Percentiles rank a stretch among this genome's conserved stretches.
Evolutionary conservation across 371 early-diverging fungal species (phyloP).

Genomic region (Mucor racemosus): DNA sequence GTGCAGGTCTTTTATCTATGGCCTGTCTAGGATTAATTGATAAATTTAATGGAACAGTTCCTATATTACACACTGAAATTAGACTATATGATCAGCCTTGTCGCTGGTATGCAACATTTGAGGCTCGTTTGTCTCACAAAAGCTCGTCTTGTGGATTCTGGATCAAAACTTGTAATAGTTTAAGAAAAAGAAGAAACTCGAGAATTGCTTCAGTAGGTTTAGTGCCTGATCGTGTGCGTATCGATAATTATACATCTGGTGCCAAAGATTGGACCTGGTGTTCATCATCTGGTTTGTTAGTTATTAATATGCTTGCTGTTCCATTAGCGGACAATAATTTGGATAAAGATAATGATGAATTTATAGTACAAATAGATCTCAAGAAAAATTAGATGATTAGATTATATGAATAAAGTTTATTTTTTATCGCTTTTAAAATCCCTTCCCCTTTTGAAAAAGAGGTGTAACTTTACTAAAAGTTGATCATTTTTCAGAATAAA

Average conservation of each 20-base stretch:
- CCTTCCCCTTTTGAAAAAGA: too few species aligned
- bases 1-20: not conserved
- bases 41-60: conserved; percentile 24
- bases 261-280: conserved; percentile 11
- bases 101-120: not conserved
- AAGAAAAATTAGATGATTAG: not conserved
- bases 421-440: too few species aligned
- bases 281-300: conserved; percentile 1
- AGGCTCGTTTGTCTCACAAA: conserved; percentile 14
- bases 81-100: not conserved
- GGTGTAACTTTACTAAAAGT: too few species aligned
- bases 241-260: not conserved
- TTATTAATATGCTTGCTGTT: conserved; percentile 17
- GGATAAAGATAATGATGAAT: conserved; percentile 4
- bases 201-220: not conserved
- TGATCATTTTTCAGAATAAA: too few species aligned
- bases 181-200: not conserved
- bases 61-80: not conserved
- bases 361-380: conserved; percentile 6
- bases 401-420: not conserved
- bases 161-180: conserved; percentile 4
- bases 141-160: conserved; percentile 23
- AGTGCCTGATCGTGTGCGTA: not conserved
- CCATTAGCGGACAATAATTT: not conserved
- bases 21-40: conserved; percentile 33